Evolutionary conservation across 2,329 filamentous ascomycete species (phyloP).

Genomic region (Penicillium sp.): DNA sequence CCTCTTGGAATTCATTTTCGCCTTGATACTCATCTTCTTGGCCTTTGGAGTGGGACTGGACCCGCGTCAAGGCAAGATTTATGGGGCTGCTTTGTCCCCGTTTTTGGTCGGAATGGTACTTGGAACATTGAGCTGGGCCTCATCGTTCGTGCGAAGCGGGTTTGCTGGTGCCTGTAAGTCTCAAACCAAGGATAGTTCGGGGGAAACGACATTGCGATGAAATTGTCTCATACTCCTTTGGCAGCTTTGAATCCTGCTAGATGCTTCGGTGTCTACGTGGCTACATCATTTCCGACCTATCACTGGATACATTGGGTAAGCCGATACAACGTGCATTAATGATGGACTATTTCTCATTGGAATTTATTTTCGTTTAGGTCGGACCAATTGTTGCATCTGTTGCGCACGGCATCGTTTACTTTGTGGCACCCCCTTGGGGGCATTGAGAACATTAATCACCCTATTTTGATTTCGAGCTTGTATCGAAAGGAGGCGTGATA

Average conservation of each 20-base stretch:
- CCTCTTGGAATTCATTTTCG: background rate
- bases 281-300: background rate
- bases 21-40: background rate
- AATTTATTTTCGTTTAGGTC: background rate
- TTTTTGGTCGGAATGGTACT: background rate
- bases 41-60: background rate
- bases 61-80: background rate
- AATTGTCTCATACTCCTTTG: background rate
- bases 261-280: background rate
- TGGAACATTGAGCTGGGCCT: background rate
- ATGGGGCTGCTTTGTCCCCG: background rate
- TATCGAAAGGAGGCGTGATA: background rate
- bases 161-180: background rate
- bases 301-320: constrained; percentile 1
- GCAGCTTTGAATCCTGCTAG: background rate
- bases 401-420: background rate
- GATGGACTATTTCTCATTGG: background rate
- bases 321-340: background rate
- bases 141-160: background rate
- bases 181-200: background rate
- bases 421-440: background rate
- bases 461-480: background rate
- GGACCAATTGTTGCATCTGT: background rate
- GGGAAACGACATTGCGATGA: background rate
- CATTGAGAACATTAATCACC: background rate